Conservation (phyloP, 768 basidiomycete genomes). For the Panaeolus cyanescens region DNA sequence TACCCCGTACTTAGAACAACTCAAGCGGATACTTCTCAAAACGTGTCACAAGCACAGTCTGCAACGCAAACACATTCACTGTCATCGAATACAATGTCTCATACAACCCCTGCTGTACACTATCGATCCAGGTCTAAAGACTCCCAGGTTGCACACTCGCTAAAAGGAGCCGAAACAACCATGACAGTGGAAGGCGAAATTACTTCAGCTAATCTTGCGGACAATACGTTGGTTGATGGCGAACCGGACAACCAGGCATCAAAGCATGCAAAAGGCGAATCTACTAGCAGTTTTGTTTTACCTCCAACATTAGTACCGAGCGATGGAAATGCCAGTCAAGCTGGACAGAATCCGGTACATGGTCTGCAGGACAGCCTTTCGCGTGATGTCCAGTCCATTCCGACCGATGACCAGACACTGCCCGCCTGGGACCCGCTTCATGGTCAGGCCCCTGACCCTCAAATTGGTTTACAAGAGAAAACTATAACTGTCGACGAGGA, state of each 20-base stretch:
- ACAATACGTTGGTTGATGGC: slow-evolving; percentile 25
- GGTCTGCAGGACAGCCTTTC: not conserved
- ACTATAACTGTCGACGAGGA: slow-evolving; percentile 18
- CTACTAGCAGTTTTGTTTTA: slow-evolving; percentile 17
- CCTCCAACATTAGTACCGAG: not conserved
- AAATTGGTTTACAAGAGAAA: slow-evolving; percentile 6
- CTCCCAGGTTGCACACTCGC: not conserved
- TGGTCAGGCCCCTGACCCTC: not conserved
- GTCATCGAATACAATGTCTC: not conserved
- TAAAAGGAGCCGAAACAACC: slow-evolving; percentile 7
- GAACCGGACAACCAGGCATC: slow-evolving; percentile 14
- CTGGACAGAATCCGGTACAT: not conserved
- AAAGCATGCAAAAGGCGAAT: slow-evolving; percentile 18
- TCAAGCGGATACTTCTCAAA: not conserved
- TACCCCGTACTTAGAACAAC: not conserved
- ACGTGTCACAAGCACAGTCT: not conserved
- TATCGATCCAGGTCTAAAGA: not conserved
- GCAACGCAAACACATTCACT: not conserved
- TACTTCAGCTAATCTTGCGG: slow-evolving; percentile 18
- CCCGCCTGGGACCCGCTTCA: slow-evolving; percentile 18
- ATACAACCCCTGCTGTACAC: not conserved
- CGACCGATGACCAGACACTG: not conserved
- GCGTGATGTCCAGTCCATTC: not conserved
- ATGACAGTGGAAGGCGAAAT: slow-evolving; percentile 16
- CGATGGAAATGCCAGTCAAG: not conserved